Percentiles rank a stretch among this genome's conserved stretches.
Conservation (phyloP, 768 basidiomycete genomes). For the Agrocybe chaxingu region DNA sequence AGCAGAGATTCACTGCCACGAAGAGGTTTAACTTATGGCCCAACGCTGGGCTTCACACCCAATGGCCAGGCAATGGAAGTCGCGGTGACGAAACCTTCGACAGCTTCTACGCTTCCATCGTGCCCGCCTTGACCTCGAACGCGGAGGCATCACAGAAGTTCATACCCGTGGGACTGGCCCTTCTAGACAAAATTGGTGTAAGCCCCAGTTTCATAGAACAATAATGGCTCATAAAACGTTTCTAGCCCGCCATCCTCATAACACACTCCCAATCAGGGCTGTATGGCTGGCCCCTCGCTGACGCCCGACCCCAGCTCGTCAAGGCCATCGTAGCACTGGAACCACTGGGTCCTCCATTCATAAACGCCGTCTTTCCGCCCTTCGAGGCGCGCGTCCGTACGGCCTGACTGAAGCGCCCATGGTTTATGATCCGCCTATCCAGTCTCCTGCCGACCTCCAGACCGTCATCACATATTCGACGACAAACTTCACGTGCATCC, state of each 20-base stretch:
- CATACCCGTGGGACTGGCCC: constrained; percentile 34
- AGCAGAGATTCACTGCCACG: constrained; percentile 43
- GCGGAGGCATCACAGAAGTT: constrained; percentile 35
- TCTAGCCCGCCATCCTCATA: constrained; percentile 41
- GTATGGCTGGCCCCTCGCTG: constrained; percentile 47
- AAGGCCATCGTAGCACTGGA: constrained; percentile 48
- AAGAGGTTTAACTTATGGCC: constrained; percentile 40
- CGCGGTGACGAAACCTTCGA: constrained; percentile 43
- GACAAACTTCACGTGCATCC: constrained; percentile 35
- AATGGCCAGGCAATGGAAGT: constrained; percentile 51
- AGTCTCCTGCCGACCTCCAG: constrained; percentile 32
- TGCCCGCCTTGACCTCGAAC: constrained; percentile 37
- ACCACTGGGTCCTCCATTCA: constrained; percentile 49
- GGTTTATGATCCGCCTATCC: constrained; percentile 37
- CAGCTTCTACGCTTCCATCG: constrained; percentile 39
- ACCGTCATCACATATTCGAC: constrained; percentile 22
- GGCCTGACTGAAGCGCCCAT: constrained; percentile 48
- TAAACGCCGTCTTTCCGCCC: constrained; percentile 34
- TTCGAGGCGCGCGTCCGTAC: constrained; percentile 35
- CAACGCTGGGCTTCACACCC: constrained; percentile 41
- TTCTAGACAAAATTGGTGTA: constrained; percentile 48
- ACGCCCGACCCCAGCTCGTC: constrained; percentile 39
- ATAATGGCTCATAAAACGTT: background rate
- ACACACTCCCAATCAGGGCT: constrained; percentile 51
- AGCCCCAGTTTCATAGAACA: constrained; percentile 7